Evolutionary conservation across 2,329 filamentous ascomycete species (phyloP), one percentile per base, ranked within the genome.

Genomic region (Aspergillus clavatus): DNA sequence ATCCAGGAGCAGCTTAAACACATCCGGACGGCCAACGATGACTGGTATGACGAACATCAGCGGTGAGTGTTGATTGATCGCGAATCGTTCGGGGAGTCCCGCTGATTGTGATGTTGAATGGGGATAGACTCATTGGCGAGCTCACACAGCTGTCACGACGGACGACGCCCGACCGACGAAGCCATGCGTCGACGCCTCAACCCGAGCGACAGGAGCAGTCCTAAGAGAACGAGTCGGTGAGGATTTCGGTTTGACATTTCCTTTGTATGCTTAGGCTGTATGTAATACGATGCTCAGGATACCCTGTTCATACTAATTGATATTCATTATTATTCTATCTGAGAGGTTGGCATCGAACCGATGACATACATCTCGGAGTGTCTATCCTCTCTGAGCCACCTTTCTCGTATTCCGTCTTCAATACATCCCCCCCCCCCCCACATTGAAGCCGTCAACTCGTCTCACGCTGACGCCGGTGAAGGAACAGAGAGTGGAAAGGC

Each of bases 1-100:
- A 72, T 72, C 51, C 61, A 68, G 66, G 62, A 73, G 56, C 63
- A 73, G 62, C 62, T 72, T 67, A 67, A 69, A 48, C 65, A 73
- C 55, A 66, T 74, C 57, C 62, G 71, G 52, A 63, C 64, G 36
- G 59, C 71, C 37, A 72, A 67, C 53, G 70, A 72, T 46, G 70
- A 69, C 48, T 70, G 70, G 63, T 63, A 70, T 29, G 67, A 68
- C 46, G 70, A 72, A 43, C 65, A 73, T 50, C 56, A 56, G 48
- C 68, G 66, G 70, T 72, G 44, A 52, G 65, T 55, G n/a, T n/a
- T n/a, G n/a, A n/a, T n/a, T n/a, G n/a, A n/a, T n/a, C n/a, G n/a
- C n/a, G n/a, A n/a, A n/a, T n/a, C n/a, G n/a, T n/a, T n/a, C n/a
- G n/a, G n/a, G n/a, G n/a, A n/a, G n/a, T n/a, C n/a, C n/a, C n/a